Conservation (phyloP, 2,329 filamentous ascomycete genomes). For the Mycosphaerelloides madeirae region DNA sequence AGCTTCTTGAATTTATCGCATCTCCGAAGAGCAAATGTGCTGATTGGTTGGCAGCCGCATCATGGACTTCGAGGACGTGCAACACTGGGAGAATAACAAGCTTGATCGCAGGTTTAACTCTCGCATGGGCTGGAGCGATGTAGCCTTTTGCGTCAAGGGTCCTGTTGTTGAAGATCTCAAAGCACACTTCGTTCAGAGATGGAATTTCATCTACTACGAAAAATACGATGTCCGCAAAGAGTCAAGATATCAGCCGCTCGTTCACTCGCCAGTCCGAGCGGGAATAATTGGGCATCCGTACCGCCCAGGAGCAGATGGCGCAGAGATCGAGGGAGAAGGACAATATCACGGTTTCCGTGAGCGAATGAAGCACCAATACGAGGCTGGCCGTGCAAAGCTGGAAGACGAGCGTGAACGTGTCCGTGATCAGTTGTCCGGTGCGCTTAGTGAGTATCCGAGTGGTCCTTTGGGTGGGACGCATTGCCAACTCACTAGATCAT, state of each 20-base stretch:
- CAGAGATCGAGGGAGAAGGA: constrained; percentile 23
- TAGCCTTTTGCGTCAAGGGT: constrained; percentile 70
- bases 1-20: too few relatives aligned
- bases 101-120: constrained; percentile 66
- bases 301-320: constrained; percentile 21
- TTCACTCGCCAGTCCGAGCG: constrained; percentile 34
- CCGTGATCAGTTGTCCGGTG: constrained; percentile 16
- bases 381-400: constrained; percentile 21
- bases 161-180: constrained; percentile 70
- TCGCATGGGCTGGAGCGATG: constrained; percentile 90
- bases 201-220: constrained; percentile 83
- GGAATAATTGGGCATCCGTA: constrained; percentile 33
- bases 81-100: constrained; percentile 78
- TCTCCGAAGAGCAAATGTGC: too few relatives aligned
- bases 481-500: constrained; percentile 69
- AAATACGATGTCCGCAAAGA: constrained; percentile 66
- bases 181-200: constrained; percentile 76
- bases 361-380: constrained; percentile 27
- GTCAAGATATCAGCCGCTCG: constrained; percentile 42
- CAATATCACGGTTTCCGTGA: constrained; percentile 31
- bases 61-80: constrained; percentile 77
- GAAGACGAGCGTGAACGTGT: constrained; percentile 22
- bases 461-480: constrained; percentile 63
- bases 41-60: constrained; percentile 43
- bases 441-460: constrained; percentile 19